Conservation (phyloP, 140 eudicot species). For the Anethum foeniculum region DNA sequence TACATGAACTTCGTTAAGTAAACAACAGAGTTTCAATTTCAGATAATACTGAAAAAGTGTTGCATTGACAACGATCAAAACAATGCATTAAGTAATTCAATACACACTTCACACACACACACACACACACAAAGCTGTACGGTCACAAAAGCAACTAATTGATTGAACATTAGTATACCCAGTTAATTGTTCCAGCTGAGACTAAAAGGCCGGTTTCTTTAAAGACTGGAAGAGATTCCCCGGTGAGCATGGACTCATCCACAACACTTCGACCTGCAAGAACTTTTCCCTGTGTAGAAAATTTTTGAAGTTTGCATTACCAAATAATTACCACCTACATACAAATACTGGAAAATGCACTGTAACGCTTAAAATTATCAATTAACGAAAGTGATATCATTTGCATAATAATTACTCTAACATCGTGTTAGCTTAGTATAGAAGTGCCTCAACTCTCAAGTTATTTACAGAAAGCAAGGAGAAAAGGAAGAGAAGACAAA, state of each 20-base stretch:
- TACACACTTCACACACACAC: background rate
- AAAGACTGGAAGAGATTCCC: constrained; percentile 91
- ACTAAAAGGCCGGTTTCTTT: constrained; percentile 71
- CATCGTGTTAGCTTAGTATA: background rate
- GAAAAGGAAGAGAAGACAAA: background rate
- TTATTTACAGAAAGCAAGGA: background rate
- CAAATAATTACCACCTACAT: background rate
- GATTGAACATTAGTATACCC: constrained; percentile 43
- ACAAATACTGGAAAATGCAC: background rate
- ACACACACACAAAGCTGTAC: background rate
- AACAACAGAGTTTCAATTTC: background rate
- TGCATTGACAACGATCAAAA: background rate
- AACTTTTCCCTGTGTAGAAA: constrained; percentile 62
- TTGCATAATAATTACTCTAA: no score
- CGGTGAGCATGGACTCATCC: constrained; percentile 96
- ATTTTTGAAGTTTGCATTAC: background rate
- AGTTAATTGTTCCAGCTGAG: constrained; percentile 90
- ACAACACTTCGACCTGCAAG: constrained; percentile 94
- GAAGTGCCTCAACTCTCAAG: background rate
- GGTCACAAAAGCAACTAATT: background rate
- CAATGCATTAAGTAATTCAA: background rate
- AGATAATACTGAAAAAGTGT: background rate
- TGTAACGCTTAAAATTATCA: background rate
- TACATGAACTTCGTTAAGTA: background rate
- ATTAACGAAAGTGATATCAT: background rate